Base-by-base conservation (phyloP, 148 eudicot species). In the Silene conica region DNA sequence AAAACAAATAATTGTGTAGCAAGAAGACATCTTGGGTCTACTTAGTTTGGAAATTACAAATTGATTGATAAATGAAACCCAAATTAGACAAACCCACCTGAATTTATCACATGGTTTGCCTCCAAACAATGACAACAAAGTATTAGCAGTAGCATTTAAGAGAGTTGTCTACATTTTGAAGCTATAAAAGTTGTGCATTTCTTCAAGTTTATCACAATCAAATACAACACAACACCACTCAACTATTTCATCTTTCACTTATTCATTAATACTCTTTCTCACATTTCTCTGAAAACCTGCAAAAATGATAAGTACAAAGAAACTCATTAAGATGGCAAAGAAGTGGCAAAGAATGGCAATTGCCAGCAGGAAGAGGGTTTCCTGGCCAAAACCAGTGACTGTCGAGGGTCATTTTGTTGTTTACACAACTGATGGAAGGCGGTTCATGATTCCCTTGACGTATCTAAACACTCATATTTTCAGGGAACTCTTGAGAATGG, bases 261-360 rank as follows among this genome's bases (percentile, higher is more conserved):
- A 18, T 63, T 6, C 6, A 38, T 38, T 25, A 34, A 34, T 23
- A 31, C 6, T 16, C 20, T 11, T 18, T 64, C 68, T 6, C 19
- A 15, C 25, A 65, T 52, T 2, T 31, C 4, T 23, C 22, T n/a
- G 20, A 43, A 41, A 41, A 58, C 43, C 21, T 2, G 70, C 38
- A 70, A 71, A 72, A 54, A 80, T 80, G 82, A 71, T 80, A 10
- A 80, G 79, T 67, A 41, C 82, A 26, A 80, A 71, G 67, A 71
- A 67, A 23, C 75, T 80, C 46, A 71, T 38, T 23, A 75, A 43
- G 45, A 67, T 80, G 52, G 82, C 76, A 26, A 75, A 25, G 55
- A 80, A 75, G 69, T 75, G 82, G 69, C 79, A 75, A 46, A 71
- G 14, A 57, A 28, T 80, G 19, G 73, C 82, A 22, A 66, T 59